Percentiles rank a stretch among this genome's conserved stretches.
phyloP scores from a whole-genome alignment of 2,329 filamentous ascomycete species.

The Pseudogymnoascus sp. region DNA sequence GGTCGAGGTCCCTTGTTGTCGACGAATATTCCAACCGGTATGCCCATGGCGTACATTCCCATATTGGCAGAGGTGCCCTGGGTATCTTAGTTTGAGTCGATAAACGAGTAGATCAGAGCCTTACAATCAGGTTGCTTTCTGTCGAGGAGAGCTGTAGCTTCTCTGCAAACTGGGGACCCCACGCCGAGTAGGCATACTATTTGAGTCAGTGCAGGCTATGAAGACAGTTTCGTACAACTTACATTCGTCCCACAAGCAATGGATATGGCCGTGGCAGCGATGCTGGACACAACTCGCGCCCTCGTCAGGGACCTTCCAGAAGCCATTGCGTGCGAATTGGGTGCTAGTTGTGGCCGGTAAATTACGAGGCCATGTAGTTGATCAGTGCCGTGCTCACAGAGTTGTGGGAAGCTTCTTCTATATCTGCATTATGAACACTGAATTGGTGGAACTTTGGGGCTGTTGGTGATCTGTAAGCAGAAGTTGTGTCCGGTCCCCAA shows the following conservation, averaged over 20 bases:
- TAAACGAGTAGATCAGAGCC: conserved; percentile 21
- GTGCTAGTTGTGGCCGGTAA: conserved; percentile 3
- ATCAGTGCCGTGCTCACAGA: not conserved
- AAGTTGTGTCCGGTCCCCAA: not conserved
- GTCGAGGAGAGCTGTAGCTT: conserved; percentile 83
- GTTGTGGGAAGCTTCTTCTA: not conserved
- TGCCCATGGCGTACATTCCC: conserved; percentile 87
- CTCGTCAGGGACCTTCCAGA: conserved; percentile 44
- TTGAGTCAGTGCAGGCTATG: conserved; percentile 21
- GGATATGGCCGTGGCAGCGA: conserved; percentile 76
- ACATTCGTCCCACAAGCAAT: conserved; percentile 92
- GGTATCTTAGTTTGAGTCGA: conserved; percentile 23
- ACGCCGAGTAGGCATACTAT: conserved; percentile 96
- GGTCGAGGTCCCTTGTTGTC: conserved; percentile 74
- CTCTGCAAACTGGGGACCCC: conserved; percentile 91
- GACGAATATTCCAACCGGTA: conserved; percentile 81
- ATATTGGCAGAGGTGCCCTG: conserved; percentile 70
- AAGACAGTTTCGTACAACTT: conserved; percentile 26
- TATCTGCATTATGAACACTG: not conserved
- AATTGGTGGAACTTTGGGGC: not conserved
- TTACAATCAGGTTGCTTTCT: conserved; percentile 80
- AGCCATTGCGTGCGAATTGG: conserved; percentile 29
- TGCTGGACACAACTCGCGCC: conserved; percentile 70
- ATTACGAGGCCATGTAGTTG: conserved; percentile 3
- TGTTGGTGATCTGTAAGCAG: not conserved